Evolutionary conservation across 345 rosid species (phyloP), one percentile per base, ranked within the genome.

Genomic region (Acer yangbiense): DNA sequence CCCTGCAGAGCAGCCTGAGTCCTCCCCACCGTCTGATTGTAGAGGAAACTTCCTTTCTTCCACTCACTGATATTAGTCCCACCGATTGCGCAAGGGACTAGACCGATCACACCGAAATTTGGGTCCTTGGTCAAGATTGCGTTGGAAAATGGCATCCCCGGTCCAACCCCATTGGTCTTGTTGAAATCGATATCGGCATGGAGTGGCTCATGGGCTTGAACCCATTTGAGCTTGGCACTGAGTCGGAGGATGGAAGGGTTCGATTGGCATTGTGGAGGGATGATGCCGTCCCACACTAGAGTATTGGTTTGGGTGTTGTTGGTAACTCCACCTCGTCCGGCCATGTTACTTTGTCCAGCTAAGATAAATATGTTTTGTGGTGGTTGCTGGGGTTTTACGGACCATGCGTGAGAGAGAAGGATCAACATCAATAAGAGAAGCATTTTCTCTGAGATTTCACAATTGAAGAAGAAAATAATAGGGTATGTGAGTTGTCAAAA

Each of bases 291-390:
- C 99, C 99, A 95, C 3, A 32, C 35, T 3, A 32, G 35, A 32
- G 35, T 32, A 32, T 32, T 32, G 35, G 35, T 83, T 9, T 48
- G 48, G 57, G 86, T 85, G 84, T 85, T 32, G 5, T 32, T 32
- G 35, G 35, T 32, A 32, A 93, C 94, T 2, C 96, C 95, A 12
- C 98, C 99, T 10, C 92, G 89, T n/a, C 99, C 97, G 2, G 94
- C 93, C 96, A 92, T 95, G 90, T 95, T 95, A 90, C 99, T 95
- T 76, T 95, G 99, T 9, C 99, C 90, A 11, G 94, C 94, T 3
- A 95, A 67, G 69, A 95, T 76, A 83, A 93, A 87, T 48, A 93
- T 75, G 78, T 83, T 85, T 1, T 82, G 21, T 32, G 35, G 35
- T 32, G 35, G 35, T 32, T 32, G 35, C 4, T 32, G 35, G 35